Base-by-base conservation (phyloP, 73 alveolate species). In the Diophrys sp. region DNA sequence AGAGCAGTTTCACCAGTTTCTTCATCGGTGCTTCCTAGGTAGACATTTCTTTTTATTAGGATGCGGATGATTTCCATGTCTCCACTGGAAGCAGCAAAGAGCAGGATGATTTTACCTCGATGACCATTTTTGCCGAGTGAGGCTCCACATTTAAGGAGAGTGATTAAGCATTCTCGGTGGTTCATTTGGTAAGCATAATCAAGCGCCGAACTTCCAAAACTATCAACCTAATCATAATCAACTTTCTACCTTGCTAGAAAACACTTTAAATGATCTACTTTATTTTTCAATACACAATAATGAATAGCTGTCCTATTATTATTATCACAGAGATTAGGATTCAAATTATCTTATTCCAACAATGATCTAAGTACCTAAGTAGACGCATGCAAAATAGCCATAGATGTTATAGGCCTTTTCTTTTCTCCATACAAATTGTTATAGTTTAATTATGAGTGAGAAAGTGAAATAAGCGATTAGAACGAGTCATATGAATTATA, bases 31-130 rank as follows among this genome's bases (percentile, higher is more conserved):
- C 54, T 31, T 5, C 54, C 25, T 2, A 68, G 23, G 5, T 44
- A 31, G 54, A 68, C 75, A 5, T 31, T 31, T 68, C 75, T 68
- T n/a, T 23, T 25, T 25, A 68, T 68, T 24, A 68, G 31, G 44
- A 23, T 68, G 18, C 29, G 23, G 5, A 68, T 31, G 24, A 68
- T n/a, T 68, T 68, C 75, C 24, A 23, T 2, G 24, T 68, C 31
- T 25, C 75, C 75, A 26, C 56, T 25, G 11, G 75, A 23, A 23
- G 75, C 75, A 28, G 75, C 75, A 29, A 68, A 68, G 18, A 68
- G 1, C 23, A 68, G 24, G 24, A 68, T 28, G 2, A 26, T 55
- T 28, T 29, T 68, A 44, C 75, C 75, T 68, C 28, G 18, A 2
- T 2, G 25, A 31, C 31, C 2, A 23, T 68, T 25, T 68, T 28